Evolutionary conservation across 305 asterid genomes (phyloP).

Genomic region (Fraxinus nigra): DNA sequence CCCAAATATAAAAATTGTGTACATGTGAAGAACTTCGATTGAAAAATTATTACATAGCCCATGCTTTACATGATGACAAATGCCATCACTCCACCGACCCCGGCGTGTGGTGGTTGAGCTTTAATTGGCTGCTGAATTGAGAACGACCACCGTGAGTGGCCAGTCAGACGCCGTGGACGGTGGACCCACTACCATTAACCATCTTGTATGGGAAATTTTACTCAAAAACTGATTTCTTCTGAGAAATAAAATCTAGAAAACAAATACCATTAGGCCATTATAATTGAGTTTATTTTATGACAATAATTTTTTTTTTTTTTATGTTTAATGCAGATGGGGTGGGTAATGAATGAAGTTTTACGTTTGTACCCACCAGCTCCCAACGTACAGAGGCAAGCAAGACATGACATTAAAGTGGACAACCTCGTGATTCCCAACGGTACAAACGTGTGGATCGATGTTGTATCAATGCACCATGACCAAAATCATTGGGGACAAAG

Average conservation of each 20-base stretch:
- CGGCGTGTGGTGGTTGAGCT: neutral
- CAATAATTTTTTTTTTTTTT: neutral
- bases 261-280: neutral
- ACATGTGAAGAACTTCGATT: no score
- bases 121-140: neutral
- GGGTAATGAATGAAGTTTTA: constrained; percentile 84
- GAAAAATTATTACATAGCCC: neutral
- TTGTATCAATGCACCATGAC: constrained; percentile 84
- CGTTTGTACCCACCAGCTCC: constrained; percentile 84
- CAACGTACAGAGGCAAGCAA: constrained; percentile 71
- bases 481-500: constrained; percentile 64
- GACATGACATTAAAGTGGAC: constrained; percentile 62
- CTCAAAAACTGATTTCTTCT: neutral
- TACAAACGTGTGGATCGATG: constrained; percentile 88
- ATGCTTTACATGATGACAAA: neutral
- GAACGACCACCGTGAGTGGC: neutral
- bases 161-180: neutral
- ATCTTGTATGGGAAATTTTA: neutral
- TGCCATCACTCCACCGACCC: neutral
- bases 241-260: neutral
- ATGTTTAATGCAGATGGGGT: constrained; percentile 64
- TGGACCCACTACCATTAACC: neutral
- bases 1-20: no score
- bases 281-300: neutral
- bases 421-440: constrained; percentile 54